phyloP scores from a whole-genome alignment of 1,284 basidiomycete species.

The Jaminaea rosea region DNA sequence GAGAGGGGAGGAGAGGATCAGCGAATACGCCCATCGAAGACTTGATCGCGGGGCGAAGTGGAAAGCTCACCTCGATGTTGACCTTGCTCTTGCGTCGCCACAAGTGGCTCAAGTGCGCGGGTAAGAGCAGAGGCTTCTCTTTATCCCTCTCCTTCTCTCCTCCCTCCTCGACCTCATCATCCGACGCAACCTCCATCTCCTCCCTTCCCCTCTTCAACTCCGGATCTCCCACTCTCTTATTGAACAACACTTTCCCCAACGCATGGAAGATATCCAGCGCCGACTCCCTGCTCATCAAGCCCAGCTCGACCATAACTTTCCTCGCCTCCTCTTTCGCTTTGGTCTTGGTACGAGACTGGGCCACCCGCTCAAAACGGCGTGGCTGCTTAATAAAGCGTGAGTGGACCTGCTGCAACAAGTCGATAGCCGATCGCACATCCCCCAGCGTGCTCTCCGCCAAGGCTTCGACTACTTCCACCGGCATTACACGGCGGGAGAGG shows the following conservation, averaged over 20 bases:
- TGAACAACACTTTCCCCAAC: constrained; percentile 85
- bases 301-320: constrained; percentile 5
- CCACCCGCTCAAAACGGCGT: not conserved
- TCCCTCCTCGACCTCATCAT: constrained; percentile 23
- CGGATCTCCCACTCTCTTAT: constrained; percentile 62
- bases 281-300: constrained; percentile 69
- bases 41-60: constrained; percentile 2
- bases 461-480: constrained; percentile 58
- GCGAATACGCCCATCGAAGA: not conserved
- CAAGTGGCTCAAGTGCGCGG: constrained; percentile 55
- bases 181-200: too few relatives aligned
- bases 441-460: constrained; percentile 73
- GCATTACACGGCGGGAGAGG: not conserved
- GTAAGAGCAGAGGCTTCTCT: constrained; percentile 44
- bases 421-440: constrained; percentile 84
- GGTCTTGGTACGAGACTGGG: not conserved
- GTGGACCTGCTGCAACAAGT: constrained; percentile 61
- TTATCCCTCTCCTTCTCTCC: constrained; percentile 16
- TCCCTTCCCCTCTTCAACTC: constrained; percentile 16
- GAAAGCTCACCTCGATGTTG: constrained; percentile 49
- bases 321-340: constrained; percentile 2
- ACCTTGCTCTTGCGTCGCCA: constrained; percentile 66
- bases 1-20: not conserved
- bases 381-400: not conserved
- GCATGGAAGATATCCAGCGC: constrained; percentile 83